These are phyloP conservation scores for Mycena capillaripes DNA, from an alignment of 768 basidiomycete genomes.

Conservation along the genomic window DNA sequence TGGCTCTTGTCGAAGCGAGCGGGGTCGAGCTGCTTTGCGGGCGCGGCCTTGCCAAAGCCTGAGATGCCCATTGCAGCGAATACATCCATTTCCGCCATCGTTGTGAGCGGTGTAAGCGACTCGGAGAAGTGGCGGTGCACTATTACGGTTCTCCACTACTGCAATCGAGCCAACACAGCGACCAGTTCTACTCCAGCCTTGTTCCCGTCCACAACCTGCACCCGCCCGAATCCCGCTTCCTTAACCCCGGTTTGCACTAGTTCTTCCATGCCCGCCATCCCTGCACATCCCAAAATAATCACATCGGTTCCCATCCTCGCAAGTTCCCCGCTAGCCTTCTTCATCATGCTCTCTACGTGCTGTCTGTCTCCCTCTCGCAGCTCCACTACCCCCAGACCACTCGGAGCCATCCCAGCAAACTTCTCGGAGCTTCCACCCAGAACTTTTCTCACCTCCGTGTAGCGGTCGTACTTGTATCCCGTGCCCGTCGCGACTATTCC, in stretches of 20 bases:
- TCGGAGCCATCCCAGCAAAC: constrained; percentile 52
- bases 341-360: constrained; percentile 47
- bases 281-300: constrained; percentile 55
- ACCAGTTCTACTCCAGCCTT: constrained; percentile 54
- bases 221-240: constrained; percentile 43
- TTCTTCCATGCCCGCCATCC: constrained; percentile 55
- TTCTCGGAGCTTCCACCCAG: constrained; percentile 50
- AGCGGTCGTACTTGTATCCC: constrained; percentile 50
- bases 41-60: constrained; percentile 83
- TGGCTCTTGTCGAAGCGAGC: constrained; percentile 84
- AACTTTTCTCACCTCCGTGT: constrained; percentile 50
- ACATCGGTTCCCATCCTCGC: constrained; percentile 51
- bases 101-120: not conserved
- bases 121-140: not conserved
- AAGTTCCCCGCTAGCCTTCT: constrained; percentile 46
- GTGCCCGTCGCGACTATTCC: constrained; percentile 54
- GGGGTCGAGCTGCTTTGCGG: constrained; percentile 80
- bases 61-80: constrained; percentile 88
- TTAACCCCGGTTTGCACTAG: constrained; percentile 45
- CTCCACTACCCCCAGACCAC: constrained; percentile 51
- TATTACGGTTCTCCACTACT: not conserved
- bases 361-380: constrained; percentile 47
- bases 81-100: constrained; percentile 76
- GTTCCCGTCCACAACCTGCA: constrained; percentile 53
- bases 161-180: constrained; percentile 48